Evolutionary conservation across 169 alveolate species (phyloP).

Genomic region (Besnoitia besnoiti): DNA sequence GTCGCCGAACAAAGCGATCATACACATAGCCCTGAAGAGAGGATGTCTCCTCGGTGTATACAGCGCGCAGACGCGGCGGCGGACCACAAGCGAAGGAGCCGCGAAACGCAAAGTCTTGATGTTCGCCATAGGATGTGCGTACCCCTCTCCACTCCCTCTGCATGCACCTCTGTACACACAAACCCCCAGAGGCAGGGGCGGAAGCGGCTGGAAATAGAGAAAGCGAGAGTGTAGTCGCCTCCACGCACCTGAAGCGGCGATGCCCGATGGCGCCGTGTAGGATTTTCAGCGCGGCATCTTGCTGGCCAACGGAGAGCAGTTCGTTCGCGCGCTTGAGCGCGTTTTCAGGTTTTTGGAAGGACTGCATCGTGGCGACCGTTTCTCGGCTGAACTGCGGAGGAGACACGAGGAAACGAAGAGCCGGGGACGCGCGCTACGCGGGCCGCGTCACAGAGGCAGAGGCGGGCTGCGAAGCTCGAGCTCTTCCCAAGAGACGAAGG

Average conservation of each 20-base stretch:
- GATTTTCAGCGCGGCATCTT: slow-evolving; percentile 88
- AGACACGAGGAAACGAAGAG: neutral
- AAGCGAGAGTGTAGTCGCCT: too few species aligned
- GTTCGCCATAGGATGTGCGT: too few species aligned
- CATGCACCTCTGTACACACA: too few species aligned
- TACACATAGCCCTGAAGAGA: too few species aligned
- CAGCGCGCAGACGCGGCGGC: too few species aligned
- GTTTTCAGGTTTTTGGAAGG: slow-evolving; percentile 89
- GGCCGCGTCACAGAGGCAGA: neutral
- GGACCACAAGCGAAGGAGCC: too few species aligned
- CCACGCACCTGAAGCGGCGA: slow-evolving; percentile 76
- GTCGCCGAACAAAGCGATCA: too few species aligned
- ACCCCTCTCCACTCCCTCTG: too few species aligned
- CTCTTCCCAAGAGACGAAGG: neutral
- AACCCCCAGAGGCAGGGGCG: too few species aligned
- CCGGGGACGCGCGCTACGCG: neutral
- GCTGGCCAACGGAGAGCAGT: slow-evolving; percentile 88
- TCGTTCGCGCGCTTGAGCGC: slow-evolving; percentile 93
- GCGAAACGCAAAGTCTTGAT: too few species aligned
- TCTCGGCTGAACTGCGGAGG: neutral
- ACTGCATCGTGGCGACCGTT: neutral
- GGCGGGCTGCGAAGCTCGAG: neutral
- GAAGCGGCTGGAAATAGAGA: too few species aligned
- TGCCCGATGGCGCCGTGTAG: slow-evolving; percentile 90
- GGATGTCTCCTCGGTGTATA: too few species aligned